phyloP scores from a whole-genome alignment of 768 basidiomycete species.

The Dioszegia crocea region DNA sequence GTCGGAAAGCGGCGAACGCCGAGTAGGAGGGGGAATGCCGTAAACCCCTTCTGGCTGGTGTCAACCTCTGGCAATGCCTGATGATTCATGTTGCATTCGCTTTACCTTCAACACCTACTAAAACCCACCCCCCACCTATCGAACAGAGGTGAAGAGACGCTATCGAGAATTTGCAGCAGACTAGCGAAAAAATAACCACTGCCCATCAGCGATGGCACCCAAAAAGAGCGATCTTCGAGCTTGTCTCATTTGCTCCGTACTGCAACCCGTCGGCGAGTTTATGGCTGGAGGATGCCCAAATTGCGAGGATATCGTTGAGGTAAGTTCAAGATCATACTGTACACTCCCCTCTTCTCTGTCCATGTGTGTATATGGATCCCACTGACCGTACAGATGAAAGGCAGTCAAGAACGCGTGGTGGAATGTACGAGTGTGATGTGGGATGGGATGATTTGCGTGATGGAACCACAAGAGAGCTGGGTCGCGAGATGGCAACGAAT shows the following conservation, averaged over 20 bases:
- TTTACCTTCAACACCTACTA: too few species aligned
- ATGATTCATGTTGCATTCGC: too few species aligned
- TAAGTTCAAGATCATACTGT: conserved; percentile 50
- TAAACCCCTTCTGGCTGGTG: not conserved
- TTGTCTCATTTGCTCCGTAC: conserved; percentile 87
- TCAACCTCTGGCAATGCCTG: too few species aligned
- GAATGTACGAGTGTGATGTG: conserved; percentile 87
- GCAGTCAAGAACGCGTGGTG: conserved; percentile 72
- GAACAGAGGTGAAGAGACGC: too few species aligned
- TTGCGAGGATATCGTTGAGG: conserved; percentile 92
- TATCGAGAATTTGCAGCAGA: too few species aligned
- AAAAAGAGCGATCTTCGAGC: conserved; percentile 68
- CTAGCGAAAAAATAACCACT: too few species aligned
- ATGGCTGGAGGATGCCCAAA: conserved; percentile 86
- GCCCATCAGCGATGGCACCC: too few species aligned
- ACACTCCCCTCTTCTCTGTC: not conserved
- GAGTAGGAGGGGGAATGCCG: not conserved
- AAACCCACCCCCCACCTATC: too few species aligned
- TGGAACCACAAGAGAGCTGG: conserved; percentile 85
- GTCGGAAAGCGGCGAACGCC: not conserved
- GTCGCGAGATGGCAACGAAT: conserved; percentile 94
- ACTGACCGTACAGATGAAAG: conserved; percentile 66
- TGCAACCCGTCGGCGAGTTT: conserved; percentile 80
- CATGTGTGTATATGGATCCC: too few species aligned
- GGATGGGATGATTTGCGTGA: conserved; percentile 83